phyloP scores from a whole-genome alignment of 2,329 filamentous ascomycete species.

The Hortaea sp. region DNA sequence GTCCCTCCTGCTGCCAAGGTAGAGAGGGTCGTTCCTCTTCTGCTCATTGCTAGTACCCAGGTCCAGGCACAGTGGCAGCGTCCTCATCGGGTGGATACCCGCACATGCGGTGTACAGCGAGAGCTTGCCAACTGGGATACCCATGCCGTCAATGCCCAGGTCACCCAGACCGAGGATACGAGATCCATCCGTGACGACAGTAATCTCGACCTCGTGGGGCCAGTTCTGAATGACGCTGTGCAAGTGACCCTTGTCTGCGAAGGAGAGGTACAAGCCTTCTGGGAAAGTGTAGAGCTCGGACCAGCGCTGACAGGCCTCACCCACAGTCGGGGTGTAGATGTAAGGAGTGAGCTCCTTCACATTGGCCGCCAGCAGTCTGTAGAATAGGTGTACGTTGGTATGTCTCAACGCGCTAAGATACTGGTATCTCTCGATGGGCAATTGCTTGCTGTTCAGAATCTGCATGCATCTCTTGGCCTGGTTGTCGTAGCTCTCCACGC shows the following conservation, averaged over 20 bases:
- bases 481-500: constrained; percentile 39
- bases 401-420: constrained; percentile 68
- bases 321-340: constrained; percentile 84
- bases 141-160: constrained; percentile 92
- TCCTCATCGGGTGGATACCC: constrained; percentile 72
- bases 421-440: constrained; percentile 70
- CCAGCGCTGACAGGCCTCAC: constrained; percentile 93
- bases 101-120: constrained; percentile 91
- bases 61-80: constrained; percentile 53
- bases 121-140: constrained; percentile 94
- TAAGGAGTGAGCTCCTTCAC: constrained; percentile 67
- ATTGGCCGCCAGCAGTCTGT: constrained; percentile 69
- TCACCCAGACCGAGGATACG: constrained; percentile 88
- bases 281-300: constrained; percentile 91
- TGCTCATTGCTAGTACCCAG: constrained; percentile 54
- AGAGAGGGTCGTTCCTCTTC: constrained; percentile 69
- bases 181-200: constrained; percentile 91
- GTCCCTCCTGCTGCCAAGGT: constrained; percentile 78
- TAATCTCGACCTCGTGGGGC: constrained; percentile 91
- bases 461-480: constrained; percentile 52
- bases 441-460: constrained; percentile 60
- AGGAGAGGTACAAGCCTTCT: constrained; percentile 92
- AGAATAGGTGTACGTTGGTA: constrained; percentile 73
- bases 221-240: constrained; percentile 84
- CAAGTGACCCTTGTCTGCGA: constrained; percentile 79